These are phyloP conservation scores for Lipomyces mesembrius DNA, from an alignment of 805 yeast species.

Conservation along the genomic window DNA sequence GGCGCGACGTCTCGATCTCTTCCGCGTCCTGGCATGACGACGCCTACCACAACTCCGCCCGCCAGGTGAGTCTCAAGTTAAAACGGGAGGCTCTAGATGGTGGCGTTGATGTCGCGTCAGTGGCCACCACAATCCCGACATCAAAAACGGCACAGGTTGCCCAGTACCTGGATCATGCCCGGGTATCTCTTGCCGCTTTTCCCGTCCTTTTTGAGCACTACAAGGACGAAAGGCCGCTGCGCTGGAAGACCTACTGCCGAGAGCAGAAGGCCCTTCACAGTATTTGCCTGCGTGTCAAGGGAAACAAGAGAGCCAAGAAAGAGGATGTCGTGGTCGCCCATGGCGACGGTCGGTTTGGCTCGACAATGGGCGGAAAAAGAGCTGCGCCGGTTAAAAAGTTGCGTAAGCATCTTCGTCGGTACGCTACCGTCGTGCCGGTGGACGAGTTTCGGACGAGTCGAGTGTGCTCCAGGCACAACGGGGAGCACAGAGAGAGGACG, in stretches of 20 bases:
- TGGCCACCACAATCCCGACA: too few relatives aligned
- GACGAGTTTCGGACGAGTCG: conserved; percentile 1
- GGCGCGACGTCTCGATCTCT: too few relatives aligned
- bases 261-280: conserved; percentile 1
- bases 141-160: too few relatives aligned
- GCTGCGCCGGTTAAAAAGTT: neutral
- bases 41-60: too few relatives aligned
- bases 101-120: too few relatives aligned
- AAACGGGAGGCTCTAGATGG: too few relatives aligned
- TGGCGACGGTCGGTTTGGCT: neutral
- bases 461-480: neutral
- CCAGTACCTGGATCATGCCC: too few relatives aligned
- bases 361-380: neutral
- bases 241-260: conserved; percentile 3
- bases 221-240: neutral
- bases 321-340: neutral
- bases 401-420: neutral
- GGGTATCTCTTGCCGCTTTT: too few relatives aligned
- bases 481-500: neutral
- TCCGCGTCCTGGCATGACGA: too few relatives aligned
- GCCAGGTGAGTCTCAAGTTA: too few relatives aligned
- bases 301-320: neutral
- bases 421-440: neutral
- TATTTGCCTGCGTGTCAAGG: neutral
- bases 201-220: too few relatives aligned